Evolutionary conservation across 202 grass and related monocot genomes (phyloP).

Genomic region (Setaria italica): DNA sequence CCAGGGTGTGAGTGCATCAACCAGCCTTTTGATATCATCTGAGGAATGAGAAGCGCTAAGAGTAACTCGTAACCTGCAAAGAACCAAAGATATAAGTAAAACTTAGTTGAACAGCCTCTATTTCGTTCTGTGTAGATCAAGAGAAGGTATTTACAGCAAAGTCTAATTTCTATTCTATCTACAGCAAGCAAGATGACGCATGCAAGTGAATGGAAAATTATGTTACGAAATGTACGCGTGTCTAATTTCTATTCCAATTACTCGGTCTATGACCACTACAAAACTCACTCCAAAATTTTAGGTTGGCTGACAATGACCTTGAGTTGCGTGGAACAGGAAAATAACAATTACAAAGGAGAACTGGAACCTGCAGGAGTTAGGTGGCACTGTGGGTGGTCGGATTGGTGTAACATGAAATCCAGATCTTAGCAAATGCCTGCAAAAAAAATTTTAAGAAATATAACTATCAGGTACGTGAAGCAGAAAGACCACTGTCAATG

Average conservation of each 20-base stretch:
- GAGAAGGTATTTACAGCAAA: background rate
- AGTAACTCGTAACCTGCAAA: conserved; percentile 76
- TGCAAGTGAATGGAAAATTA: background rate
- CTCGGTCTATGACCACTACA: background rate
- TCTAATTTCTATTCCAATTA: background rate
- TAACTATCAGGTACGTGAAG: conserved; percentile 6
- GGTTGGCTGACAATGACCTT: background rate
- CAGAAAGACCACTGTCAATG: background rate
- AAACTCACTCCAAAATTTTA: conserved; percentile 4
- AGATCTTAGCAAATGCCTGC: conserved; percentile 84
- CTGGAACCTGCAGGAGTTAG: conserved; percentile 87
- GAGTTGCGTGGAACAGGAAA: background rate
- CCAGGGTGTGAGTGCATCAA: conserved; percentile 61
- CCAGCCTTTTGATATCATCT: conserved; percentile 75
- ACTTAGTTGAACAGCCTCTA: background rate
- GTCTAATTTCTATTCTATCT: background rate
- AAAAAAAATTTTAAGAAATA: background rate
- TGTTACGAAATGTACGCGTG: background rate
- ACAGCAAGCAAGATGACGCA: background rate
- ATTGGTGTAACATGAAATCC: conserved; percentile 97
- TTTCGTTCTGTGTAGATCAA: conserved; percentile 6
- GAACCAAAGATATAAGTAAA: conserved; percentile 1
- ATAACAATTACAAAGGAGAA: background rate
- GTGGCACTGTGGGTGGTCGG: conserved; percentile 83
- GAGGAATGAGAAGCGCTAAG: conserved; percentile 77